Base-by-base conservation (phyloP, 1,284 basidiomycete genomes). In the Anthracocystis walkeri region DNA sequence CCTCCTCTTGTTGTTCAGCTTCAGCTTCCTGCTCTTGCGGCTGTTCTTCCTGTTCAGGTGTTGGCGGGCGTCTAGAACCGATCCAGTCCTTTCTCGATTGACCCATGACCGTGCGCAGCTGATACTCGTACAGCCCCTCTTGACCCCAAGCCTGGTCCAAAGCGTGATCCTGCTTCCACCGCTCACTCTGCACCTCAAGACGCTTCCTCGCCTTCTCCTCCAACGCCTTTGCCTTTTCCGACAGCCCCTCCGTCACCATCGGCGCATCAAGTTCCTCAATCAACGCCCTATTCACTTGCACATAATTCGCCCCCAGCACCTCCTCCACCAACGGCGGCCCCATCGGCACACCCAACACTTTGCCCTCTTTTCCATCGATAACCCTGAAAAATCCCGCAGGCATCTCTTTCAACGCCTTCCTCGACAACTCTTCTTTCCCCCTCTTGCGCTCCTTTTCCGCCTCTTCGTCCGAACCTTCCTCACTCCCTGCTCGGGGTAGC, bases 51-150 rank as follows among this genome's bases (percentile, higher is more conserved):
- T 54, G 41, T 38, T 70, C 63, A 16, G 61, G 65, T 4, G 60
- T 67, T 1, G 65, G 60, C 25, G 57, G 57, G 14, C 54, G 49
- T 46, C 60, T 49, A 7, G 51, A 52, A 2, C 60, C 73, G 23
- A 75, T 60, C 73, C 73, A 75, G 11, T 67, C 62, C 38, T 61
- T 57, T 23, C 73, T 59, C 6, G 63, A 55, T 29, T 70, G 67
- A 12, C 60, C 64, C 4, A 75, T 11, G 5, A 54, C 57, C 6
- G 50, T 54, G 2, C 73, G 56, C 54, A 75, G 55, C 58, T 70
- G 63, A 55, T 64, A 67, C 61, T 75, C 73, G 64, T 75, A 75
- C 46, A 71, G 33, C 0, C 73, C 67, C 38, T 75, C 73, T n/a
- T 56, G 63, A 3, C 73, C 67, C 73, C 73, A 75, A 3, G 62